phyloP scores from a whole-genome alignment of 805 yeast species.

The Nakazawaea ambrosiae region DNA sequence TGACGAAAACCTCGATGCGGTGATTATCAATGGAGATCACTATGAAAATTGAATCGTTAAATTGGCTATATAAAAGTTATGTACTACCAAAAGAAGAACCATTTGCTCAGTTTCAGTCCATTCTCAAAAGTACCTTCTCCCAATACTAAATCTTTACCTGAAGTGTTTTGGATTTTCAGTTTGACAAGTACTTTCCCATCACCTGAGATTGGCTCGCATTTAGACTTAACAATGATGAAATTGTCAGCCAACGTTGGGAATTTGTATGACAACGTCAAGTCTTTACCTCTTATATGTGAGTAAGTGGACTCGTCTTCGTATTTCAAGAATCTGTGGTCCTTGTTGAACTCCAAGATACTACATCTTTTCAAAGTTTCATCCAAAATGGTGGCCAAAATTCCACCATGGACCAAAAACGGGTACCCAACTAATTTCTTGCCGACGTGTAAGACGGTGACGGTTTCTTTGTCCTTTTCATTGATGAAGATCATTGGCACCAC shows the following conservation, averaged over 20 bases:
- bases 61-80: not conserved
- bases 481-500: slow-evolving; percentile 66
- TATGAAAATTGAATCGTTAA: not conserved
- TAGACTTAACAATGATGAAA: slow-evolving; percentile 59
- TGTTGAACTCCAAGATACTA: slow-evolving; percentile 30
- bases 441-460: slow-evolving; percentile 63
- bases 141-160: slow-evolving; percentile 49
- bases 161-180: slow-evolving; percentile 45
- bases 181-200: slow-evolving; percentile 33
- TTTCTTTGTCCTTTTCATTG: slow-evolving; percentile 47
- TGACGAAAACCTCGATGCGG: slow-evolving; percentile 52
- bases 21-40: slow-evolving; percentile 35
- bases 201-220: slow-evolving; percentile 24
- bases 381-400: slow-evolving; percentile 71
- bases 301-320: slow-evolving; percentile 15
- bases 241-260: slow-evolving; percentile 76
- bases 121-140: slow-evolving; percentile 45
- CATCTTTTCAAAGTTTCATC: slow-evolving; percentile 68
- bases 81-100: slow-evolving; percentile 13
- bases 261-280: slow-evolving; percentile 46
- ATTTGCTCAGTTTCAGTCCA: slow-evolving; percentile 1
- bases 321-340: slow-evolving; percentile 22
- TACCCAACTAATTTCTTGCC: slow-evolving; percentile 80
- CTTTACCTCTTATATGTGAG: slow-evolving; percentile 36
- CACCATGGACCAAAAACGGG: slow-evolving; percentile 87